Percentiles rank a stretch among this genome's conserved stretches.
phyloP scores from a whole-genome alignment of 75 land plant species.

The Cupressus sempervirens region DNA sequence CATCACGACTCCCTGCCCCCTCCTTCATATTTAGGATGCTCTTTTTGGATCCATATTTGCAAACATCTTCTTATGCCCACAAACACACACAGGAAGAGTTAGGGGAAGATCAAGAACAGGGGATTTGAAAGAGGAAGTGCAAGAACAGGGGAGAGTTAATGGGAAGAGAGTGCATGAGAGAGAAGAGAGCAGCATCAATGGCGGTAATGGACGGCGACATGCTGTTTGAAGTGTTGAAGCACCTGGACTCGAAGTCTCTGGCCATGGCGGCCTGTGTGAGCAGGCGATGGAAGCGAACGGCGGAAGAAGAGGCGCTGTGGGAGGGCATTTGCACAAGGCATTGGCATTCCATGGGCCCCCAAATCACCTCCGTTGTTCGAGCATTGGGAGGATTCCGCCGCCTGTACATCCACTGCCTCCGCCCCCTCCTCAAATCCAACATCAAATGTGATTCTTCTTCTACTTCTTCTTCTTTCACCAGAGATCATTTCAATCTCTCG shows the following conservation, averaged over 20 bases:
- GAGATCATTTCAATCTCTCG: slow-evolving; percentile 26
- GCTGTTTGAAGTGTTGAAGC: slow-evolving; percentile 38
- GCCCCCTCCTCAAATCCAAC: slow-evolving; percentile 35
- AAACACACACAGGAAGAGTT: too few species aligned
- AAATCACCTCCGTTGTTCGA: slow-evolving; percentile 31
- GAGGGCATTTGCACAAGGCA: slow-evolving; percentile 51
- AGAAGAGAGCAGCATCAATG: slow-evolving; percentile 11
- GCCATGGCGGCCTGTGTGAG: slow-evolving; percentile 59
- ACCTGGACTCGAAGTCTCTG: slow-evolving; percentile 54
- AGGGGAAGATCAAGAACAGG: neutral
- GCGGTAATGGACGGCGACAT: slow-evolving; percentile 27
- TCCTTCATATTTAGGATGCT: neutral
- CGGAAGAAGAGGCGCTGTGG: slow-evolving; percentile 54
- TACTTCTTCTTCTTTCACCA: neutral
- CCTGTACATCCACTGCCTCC: slow-evolving; percentile 51
- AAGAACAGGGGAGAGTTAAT: too few species aligned
- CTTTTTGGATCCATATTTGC: neutral
- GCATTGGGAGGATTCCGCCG: slow-evolving; percentile 62
- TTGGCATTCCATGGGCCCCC: slow-evolving; percentile 11
- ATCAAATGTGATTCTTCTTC: neutral
- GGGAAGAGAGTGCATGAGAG: neutral
- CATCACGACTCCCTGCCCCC: neutral
- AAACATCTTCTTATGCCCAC: neutral
- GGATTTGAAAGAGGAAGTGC: too few species aligned
- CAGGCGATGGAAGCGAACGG: slow-evolving; percentile 42